These are phyloP conservation scores for Aureobasidium musti DNA, from an alignment of 2,329 filamentous ascomycete species.

Conservation along the genomic window DNA sequence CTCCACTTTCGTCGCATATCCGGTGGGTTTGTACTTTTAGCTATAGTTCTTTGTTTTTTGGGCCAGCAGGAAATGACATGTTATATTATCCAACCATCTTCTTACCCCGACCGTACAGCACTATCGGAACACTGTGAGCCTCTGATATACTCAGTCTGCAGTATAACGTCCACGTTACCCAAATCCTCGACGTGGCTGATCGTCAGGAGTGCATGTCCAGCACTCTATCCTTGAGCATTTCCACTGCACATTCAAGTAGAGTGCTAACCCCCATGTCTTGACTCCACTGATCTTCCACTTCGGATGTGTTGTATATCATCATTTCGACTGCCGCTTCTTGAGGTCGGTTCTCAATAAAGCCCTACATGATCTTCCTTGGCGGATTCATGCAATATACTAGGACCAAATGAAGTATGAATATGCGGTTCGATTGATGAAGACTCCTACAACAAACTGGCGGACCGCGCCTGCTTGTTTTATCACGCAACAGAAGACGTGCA, in stretches of 20 bases:
- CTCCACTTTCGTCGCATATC: slow-evolving; percentile 25
- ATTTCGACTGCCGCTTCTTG: slow-evolving; percentile 3
- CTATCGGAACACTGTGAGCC: no score
- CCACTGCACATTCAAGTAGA: not conserved
- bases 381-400: not conserved
- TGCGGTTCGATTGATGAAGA: slow-evolving; percentile 2
- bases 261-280: not conserved
- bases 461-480: not conserved
- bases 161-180: not conserved
- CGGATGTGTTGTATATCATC: not conserved
- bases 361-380: not conserved
- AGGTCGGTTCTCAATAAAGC: not conserved
- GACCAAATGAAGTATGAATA: not conserved
- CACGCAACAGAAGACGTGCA: not conserved
- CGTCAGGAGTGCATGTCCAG: not conserved
- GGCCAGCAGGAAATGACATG: slow-evolving; percentile 25
- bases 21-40: slow-evolving; percentile 28
- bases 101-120: no score
- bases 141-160: not conserved
- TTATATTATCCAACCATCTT: slow-evolving; percentile 17
- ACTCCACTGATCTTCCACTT: not conserved
- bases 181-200: not conserved
- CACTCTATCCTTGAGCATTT: not conserved
- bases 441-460: not conserved
- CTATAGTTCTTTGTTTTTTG: slow-evolving; percentile 24